Conservation (phyloP, 129 eudicot species). For the Flaveria ramosissima region DNA sequence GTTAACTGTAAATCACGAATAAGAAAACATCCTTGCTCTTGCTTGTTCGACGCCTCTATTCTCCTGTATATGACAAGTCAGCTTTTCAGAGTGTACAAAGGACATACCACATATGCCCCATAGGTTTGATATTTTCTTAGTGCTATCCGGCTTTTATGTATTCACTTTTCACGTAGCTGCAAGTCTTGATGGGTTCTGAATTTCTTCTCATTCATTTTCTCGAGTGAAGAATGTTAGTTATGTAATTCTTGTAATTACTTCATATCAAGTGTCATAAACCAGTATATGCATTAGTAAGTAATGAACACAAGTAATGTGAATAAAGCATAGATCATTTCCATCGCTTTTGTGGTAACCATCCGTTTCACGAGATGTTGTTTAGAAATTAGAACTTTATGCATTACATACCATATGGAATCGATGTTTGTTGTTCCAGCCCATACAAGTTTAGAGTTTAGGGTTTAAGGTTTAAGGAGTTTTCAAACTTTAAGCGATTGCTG, state of each 20-base stretch:
- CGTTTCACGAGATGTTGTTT: neutral
- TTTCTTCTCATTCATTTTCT: slow-evolving; percentile 5
- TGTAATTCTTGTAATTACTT: slow-evolving; percentile 27
- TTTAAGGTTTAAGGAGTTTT: no score
- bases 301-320: slow-evolving; percentile 34
- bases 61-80: slow-evolving; percentile 23
- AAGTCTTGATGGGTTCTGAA: slow-evolving; percentile 22
- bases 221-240: slow-evolving; percentile 21
- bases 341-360: slow-evolving; percentile 3
- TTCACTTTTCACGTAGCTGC: slow-evolving; percentile 26
- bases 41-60: neutral
- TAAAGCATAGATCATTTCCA: slow-evolving; percentile 12
- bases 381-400: neutral
- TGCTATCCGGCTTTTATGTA: slow-evolving; percentile 19
- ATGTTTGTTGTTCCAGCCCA: no score
- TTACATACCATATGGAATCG: neutral
- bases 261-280: slow-evolving; percentile 27
- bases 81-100: slow-evolving; percentile 24
- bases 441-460: no score
- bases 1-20: slow-evolving; percentile 24
- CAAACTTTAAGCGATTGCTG: no score
- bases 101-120: slow-evolving; percentile 20
- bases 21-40: slow-evolving; percentile 11
- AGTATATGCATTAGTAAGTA: slow-evolving; percentile 30
- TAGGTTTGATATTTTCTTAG: slow-evolving; percentile 14